Base-by-base conservation (phyloP, 148 eudicot genomes). In the Nyssa sinensis region DNA sequence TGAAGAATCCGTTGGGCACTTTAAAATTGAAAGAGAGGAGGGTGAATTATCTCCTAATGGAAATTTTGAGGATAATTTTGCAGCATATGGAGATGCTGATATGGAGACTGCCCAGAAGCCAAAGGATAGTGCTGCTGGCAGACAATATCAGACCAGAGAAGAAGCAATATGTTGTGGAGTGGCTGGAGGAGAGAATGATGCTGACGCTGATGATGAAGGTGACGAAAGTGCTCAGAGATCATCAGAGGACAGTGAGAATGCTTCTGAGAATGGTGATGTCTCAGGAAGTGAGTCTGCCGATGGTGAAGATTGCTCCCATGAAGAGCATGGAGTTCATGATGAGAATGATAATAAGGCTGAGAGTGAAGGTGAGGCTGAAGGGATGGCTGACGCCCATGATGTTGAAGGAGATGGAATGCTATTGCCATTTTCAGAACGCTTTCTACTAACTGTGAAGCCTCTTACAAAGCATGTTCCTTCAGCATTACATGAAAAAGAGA, bases 341-440 rank as follows among this genome's bases (percentile, higher is more conserved):
- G 81, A 75, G 55, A 79, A 83, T 72, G 84, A 73, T 72, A 80
- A 87, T 62, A 93, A 87, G 85, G 89, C 71, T 72, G 94, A 89
- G 84, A 93, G 90, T 86, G 94, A 89, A 80, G 98, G 83, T 74
- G 93, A 89, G 84, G 95, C 83, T 64, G 90, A 86, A 67, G 88
- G 85, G 44, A 82, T 82, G 76, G 78, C 79, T 1, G 90, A 90
- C 71, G 90, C 81, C 47, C 87, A 80, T 76, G 84, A 86, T 66
- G 53, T 65, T 62, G 97, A 83, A 69, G 88, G 81, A 75, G 86
- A 83, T 74, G 87, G 86, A 77, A 61, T 27, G 12, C 62, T 78
- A 29, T 61, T 81, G 53, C 83, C 87, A 73, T 51, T 81, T 71
- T 85, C 88, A 51, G 90, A 85, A 70, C 75, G 78, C 67, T 77